Evolutionary conservation across 257 asterid genomes (phyloP).

Genomic region (Primulina tabacum): DNA sequence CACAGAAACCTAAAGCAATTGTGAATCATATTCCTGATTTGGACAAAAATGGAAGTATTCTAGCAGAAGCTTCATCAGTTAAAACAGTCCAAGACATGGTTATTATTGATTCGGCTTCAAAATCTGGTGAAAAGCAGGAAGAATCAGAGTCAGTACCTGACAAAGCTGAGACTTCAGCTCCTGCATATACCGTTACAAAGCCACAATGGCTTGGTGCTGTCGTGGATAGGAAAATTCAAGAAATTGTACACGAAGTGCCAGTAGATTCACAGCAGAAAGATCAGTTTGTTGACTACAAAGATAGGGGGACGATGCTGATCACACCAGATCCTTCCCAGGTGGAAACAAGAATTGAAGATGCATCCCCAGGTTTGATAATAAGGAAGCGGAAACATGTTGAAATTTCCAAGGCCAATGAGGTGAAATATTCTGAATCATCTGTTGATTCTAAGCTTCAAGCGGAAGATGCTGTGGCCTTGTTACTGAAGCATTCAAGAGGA

Average conservation of each 20-base stretch:
- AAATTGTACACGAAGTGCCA: slow-evolving; percentile 31
- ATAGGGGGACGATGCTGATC: slow-evolving; percentile 53
- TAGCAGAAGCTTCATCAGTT: slow-evolving; percentile 33
- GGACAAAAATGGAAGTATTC: slow-evolving; percentile 21
- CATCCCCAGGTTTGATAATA: slow-evolving; percentile 91
- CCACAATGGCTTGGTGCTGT: slow-evolving; percentile 99
- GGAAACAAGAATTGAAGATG: slow-evolving; percentile 59
- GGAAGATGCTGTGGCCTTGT: slow-evolving; percentile 85
- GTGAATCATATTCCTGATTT: slow-evolving; percentile 25
- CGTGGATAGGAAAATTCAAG: slow-evolving; percentile 48
- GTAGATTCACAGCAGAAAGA: slow-evolving; percentile 51
- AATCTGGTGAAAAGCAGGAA: slow-evolving; percentile 34
- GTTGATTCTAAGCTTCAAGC: slow-evolving; percentile 49
- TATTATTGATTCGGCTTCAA: slow-evolving; percentile 31
- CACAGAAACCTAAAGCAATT: slow-evolving; percentile 35
- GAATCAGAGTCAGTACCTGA: slow-evolving; percentile 33
- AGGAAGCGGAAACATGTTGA: slow-evolving; percentile 79
- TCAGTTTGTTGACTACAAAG: slow-evolving; percentile 82
- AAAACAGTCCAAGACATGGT: slow-evolving; percentile 35
- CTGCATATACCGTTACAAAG: slow-evolving; percentile 46
- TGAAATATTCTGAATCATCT: slow-evolving; percentile 41
- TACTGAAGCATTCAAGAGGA: slow-evolving; percentile 75
- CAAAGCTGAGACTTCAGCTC: slow-evolving; percentile 32
- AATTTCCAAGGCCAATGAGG: slow-evolving; percentile 39
- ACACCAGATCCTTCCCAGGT: slow-evolving; percentile 32